Evolutionary conservation across 371 early-diverging fungal genomes (phyloP).

Genomic region (Rhizomucor miehei): DNA sequence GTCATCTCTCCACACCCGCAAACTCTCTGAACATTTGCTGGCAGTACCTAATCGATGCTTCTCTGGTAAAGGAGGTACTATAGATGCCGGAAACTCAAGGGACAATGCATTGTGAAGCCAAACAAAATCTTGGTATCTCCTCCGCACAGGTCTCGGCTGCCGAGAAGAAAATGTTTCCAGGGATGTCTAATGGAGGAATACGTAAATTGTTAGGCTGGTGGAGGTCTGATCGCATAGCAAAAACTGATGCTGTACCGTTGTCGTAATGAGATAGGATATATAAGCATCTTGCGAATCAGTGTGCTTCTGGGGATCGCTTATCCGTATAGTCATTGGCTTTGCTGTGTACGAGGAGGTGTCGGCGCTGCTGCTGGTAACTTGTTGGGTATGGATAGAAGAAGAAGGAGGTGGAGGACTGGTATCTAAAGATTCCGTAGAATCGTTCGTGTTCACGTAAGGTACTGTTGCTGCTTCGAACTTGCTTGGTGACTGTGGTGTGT

Average conservation of each 20-base stretch:
- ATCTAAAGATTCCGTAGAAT: too few relatives aligned
- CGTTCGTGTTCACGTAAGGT: neutral
- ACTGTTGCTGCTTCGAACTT: neutral
- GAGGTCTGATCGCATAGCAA: neutral
- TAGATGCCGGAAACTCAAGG: slow-evolving; percentile 64
- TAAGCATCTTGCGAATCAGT: slow-evolving; percentile 76
- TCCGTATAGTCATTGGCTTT: slow-evolving; percentile 44
- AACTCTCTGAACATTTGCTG: too few relatives aligned
- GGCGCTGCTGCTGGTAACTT: neutral
- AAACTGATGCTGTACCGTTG: slow-evolving; percentile 42
- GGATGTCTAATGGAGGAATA: neutral
- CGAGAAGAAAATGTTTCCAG: slow-evolving; percentile 5
- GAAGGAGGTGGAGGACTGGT: slow-evolving; percentile 7
- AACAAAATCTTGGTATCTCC: slow-evolving; percentile 85
- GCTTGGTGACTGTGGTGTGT: neutral
- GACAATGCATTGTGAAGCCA: slow-evolving; percentile 67
- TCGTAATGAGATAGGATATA: slow-evolving; percentile 81
- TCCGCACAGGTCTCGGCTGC: slow-evolving; percentile 43
- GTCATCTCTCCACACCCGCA: neutral
- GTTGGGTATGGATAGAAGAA: slow-evolving; percentile 1
- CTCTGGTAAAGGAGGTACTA: slow-evolving; percentile 76
- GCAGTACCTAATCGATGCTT: slow-evolving; percentile 20
- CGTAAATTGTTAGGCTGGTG: neutral
- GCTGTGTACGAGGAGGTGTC: neutral
- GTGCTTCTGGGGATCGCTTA: slow-evolving; percentile 83